Percentiles rank a stretch among this genome's conserved stretches.
These are phyloP conservation scores for Bathelium albidoporum DNA, from an alignment of 495 filamentous ascomycete genomes.

Conservation along the genomic window DNA sequence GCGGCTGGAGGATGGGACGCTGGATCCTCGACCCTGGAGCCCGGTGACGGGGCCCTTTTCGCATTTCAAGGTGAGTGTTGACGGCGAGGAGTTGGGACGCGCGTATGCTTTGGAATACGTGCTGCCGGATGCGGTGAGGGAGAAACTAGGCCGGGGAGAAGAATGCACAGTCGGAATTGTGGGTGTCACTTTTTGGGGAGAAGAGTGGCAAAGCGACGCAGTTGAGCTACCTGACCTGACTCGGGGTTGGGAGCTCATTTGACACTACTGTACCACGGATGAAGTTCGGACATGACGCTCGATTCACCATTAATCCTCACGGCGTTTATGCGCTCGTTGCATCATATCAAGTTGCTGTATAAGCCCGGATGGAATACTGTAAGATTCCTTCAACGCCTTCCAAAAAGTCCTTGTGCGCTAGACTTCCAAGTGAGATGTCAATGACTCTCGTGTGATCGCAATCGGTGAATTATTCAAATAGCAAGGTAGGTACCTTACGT, in stretches of 20 bases:
- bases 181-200: not conserved
- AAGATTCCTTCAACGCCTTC: no score
- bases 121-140: slow-evolving; percentile 11
- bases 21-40: slow-evolving; percentile 17
- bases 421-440: not conserved
- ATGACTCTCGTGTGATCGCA: not conserved
- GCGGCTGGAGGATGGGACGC: not conserved
- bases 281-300: no score
- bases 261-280: no score
- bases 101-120: slow-evolving; percentile 20
- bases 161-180: not conserved
- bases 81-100: slow-evolving; percentile 13
- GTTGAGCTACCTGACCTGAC: not conserved
- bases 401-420: no score
- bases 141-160: not conserved
- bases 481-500: no score
- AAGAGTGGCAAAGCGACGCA: not conserved
- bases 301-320: not conserved
- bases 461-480: no score
- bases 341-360: no score
- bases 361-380: no score
- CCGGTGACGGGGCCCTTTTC: slow-evolving; percentile 20
- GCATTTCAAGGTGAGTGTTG: slow-evolving; percentile 15
- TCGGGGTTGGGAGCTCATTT: not conserved
- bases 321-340: no score